phyloP scores from a whole-genome alignment of 2,329 filamentous ascomycete genomes.

The Penicillium fuscoglaucum region DNA sequence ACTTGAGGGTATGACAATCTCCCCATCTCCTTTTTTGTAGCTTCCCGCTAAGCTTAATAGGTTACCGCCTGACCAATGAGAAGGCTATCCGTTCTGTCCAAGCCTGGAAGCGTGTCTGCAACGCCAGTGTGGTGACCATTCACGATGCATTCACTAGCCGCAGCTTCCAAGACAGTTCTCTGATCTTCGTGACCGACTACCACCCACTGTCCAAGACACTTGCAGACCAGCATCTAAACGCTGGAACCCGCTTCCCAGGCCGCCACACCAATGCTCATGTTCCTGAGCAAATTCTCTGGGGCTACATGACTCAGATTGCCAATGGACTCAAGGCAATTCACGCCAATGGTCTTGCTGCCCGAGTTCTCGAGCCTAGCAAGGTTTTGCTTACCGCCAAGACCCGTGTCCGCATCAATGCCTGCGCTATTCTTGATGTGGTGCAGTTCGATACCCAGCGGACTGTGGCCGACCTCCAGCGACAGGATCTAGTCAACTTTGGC shows the following conservation, averaged over 20 bases:
- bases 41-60: slow-evolving; percentile 41
- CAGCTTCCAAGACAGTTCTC: slow-evolving; percentile 89
- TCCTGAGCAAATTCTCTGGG: slow-evolving; percentile 78
- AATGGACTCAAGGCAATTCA: slow-evolving; percentile 88
- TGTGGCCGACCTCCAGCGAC: slow-evolving; percentile 75
- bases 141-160: slow-evolving; percentile 92
- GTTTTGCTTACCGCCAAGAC: slow-evolving; percentile 89
- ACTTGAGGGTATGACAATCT: slow-evolving; percentile 64
- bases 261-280: slow-evolving; percentile 52
- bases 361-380: slow-evolving; percentile 83
- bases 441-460: slow-evolving; percentile 72
- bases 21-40: background rate
- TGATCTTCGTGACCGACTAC: slow-evolving; percentile 92
- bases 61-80: slow-evolving; percentile 84
- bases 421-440: slow-evolving; percentile 84
- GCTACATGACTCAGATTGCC: slow-evolving; percentile 87
- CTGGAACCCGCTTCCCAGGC: slow-evolving; percentile 43
- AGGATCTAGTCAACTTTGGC: slow-evolving; percentile 83
- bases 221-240: slow-evolving; percentile 68
- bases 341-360: slow-evolving; percentile 73
- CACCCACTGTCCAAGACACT: slow-evolving; percentile 89
- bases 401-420: slow-evolving; percentile 82
- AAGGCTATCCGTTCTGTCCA: slow-evolving; percentile 83
- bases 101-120: slow-evolving; percentile 83
- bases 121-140: slow-evolving; percentile 78